Percentiles rank a stretch among this genome's conserved stretches.
These are phyloP conservation scores for Sporothrix dimorphospora DNA, from an alignment of 2,329 filamentous ascomycete species.

Conservation along the genomic window DNA sequence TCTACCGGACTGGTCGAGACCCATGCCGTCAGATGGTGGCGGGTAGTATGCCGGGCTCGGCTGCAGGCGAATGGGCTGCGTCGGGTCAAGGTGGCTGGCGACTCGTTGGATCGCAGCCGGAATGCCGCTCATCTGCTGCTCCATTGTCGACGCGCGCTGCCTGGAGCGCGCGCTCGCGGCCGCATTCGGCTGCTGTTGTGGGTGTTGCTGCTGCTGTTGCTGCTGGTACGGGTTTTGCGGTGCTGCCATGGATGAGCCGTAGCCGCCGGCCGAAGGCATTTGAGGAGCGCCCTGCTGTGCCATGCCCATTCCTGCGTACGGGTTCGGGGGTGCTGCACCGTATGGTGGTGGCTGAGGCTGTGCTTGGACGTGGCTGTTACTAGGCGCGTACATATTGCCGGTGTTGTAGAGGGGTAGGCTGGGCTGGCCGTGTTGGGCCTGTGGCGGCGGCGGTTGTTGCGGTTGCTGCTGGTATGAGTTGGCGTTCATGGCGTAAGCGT, in stretches of 20 bases:
- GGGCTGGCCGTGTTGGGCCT: constrained; percentile 32
- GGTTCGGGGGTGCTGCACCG: constrained; percentile 65
- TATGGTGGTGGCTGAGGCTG: constrained; percentile 69
- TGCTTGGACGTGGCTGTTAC: constrained; percentile 56
- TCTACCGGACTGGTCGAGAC: constrained; percentile 60
- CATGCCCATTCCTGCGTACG: constrained; percentile 76
- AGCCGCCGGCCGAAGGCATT: constrained; percentile 64
- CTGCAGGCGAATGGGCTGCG: constrained; percentile 88
- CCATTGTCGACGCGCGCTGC: constrained; percentile 94
- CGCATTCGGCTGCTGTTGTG: constrained; percentile 72
- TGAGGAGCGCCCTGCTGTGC: constrained; percentile 64
- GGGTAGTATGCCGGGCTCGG: constrained; percentile 97
- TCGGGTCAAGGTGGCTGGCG: constrained; percentile 93
- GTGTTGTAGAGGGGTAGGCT: constrained; percentile 74
- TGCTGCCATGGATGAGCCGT: constrained; percentile 44
- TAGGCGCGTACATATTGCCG: constrained; percentile 67
- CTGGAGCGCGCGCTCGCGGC: constrained; percentile 70
- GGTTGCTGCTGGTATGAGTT: constrained; percentile 53
- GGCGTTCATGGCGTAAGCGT: constrained; percentile 61
- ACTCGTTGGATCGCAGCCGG: constrained; percentile 91
- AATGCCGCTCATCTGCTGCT: constrained; percentile 90
- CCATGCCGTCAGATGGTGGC: constrained; percentile 81
- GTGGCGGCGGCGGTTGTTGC: constrained; percentile 36
- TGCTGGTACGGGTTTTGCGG: constrained; percentile 57
- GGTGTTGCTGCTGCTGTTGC: constrained; percentile 59